phyloP scores from a whole-genome alignment of 2,329 filamentous ascomycete genomes.

The Aureobasidium sp. region DNA sequence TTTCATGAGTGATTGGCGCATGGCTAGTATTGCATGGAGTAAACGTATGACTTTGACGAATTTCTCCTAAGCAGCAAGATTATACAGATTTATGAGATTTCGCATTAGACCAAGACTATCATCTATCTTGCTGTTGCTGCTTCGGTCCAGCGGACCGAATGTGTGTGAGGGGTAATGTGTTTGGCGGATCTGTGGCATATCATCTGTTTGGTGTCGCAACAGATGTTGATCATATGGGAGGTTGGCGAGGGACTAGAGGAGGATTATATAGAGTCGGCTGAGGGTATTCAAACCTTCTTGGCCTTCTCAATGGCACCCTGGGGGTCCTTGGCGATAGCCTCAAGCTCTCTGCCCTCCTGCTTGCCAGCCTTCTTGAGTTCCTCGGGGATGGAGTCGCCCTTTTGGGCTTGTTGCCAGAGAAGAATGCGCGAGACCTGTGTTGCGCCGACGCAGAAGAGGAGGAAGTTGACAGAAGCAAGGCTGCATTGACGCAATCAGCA shows the following conservation, averaged over 20 bases:
- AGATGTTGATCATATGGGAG: background rate
- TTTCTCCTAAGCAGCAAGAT: background rate
- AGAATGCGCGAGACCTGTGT: constrained; percentile 75
- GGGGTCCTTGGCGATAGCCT: constrained; percentile 27
- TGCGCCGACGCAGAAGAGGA: constrained; percentile 81
- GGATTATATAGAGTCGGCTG: background rate
- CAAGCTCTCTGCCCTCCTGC: constrained; percentile 30
- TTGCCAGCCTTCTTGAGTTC: constrained; percentile 38
- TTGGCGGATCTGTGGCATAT: background rate
- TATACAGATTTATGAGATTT: constrained; percentile 4
- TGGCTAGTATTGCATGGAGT: background rate
- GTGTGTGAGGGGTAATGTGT: background rate
- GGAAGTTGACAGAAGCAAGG: constrained; percentile 95
- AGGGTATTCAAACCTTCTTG: constrained; percentile 22
- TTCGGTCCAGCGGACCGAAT: background rate
- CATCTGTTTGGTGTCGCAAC: background rate
- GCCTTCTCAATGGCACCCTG: constrained; percentile 32
- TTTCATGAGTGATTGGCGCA: background rate
- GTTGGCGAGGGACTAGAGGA: background rate
- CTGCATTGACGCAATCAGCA: constrained; percentile 36
- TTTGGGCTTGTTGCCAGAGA: constrained; percentile 55
- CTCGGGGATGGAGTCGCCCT: constrained; percentile 39
- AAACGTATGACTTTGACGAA: background rate
- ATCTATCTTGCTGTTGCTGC: constrained; percentile 12
- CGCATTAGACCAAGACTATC: constrained; percentile 9